Evolutionary conservation across 148 eudicot genomes (phyloP).

Genomic region (Fagopyrum homotropicum): DNA sequence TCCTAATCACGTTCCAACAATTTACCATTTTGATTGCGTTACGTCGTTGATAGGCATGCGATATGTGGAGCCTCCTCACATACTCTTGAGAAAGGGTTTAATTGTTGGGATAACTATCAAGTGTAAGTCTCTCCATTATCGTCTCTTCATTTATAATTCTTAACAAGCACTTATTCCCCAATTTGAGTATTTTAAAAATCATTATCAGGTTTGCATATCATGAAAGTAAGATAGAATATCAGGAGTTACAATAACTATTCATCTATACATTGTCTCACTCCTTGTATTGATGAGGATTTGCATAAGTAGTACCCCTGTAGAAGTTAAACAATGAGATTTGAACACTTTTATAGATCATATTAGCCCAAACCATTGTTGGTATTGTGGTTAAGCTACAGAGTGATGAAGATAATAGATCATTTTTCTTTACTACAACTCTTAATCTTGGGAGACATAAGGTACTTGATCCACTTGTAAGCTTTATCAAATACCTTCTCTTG

Average conservation of each 20-base stretch:
- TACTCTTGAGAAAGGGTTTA: constrained; percentile 82
- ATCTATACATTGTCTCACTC: too few relatives aligned
- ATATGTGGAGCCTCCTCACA: constrained; percentile 95
- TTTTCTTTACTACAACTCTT: too few relatives aligned
- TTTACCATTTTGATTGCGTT: constrained; percentile 75
- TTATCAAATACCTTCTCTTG: not conserved
- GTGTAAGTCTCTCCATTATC: not conserved
- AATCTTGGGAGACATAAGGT: too few relatives aligned
- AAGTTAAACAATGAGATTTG: too few relatives aligned
- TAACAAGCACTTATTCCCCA: not conserved
- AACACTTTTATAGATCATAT: too few relatives aligned
- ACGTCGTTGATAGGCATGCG: constrained; percentile 97
- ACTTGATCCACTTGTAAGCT: too few relatives aligned
- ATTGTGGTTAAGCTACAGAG: too few relatives aligned
- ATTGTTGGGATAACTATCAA: constrained; percentile 49
- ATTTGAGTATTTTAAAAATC: not conserved
- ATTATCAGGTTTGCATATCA: not conserved
- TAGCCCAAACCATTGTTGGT: too few relatives aligned
- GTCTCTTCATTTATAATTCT: not conserved
- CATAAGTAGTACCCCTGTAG: too few relatives aligned
- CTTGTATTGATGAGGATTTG: too few relatives aligned
- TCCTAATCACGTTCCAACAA: constrained; percentile 85
- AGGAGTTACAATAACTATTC: not conserved
- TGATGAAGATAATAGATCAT: too few relatives aligned
- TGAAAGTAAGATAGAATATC: not conserved